phyloP scores from a whole-genome alignment of 306 rosid species.

The Prunus mume region DNA sequence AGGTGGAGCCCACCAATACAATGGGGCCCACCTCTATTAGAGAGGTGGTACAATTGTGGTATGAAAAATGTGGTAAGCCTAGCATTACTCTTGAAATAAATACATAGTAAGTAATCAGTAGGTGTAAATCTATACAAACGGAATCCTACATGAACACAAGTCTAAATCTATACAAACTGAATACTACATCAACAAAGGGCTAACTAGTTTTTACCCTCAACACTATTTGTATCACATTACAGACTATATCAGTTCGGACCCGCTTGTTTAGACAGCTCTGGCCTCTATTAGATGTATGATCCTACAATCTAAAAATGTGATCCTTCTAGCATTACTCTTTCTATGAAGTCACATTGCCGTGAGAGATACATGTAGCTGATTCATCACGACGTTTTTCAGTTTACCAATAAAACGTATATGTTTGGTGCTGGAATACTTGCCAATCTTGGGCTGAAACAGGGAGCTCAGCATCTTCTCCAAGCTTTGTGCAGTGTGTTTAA shows the following conservation, averaged over 20 bases:
- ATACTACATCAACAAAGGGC: no score
- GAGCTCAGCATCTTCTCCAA: slow-evolving; percentile 61
- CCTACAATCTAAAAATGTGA: background rate
- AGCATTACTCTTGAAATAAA: background rate
- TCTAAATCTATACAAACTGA: no score
- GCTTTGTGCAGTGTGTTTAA: slow-evolving; percentile 45
- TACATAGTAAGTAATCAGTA: background rate
- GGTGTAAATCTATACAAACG: background rate
- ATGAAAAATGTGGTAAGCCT: no score
- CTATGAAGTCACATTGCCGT: slow-evolving; percentile 27
- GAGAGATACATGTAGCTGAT: slow-evolving; percentile 46
- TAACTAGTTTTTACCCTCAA: no score
- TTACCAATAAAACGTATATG: slow-evolving; percentile 39
- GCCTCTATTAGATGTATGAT: no score
- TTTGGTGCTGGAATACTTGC: slow-evolving; percentile 32
- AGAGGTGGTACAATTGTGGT: no score
- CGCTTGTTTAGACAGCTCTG: no score
- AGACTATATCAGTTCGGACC: no score
- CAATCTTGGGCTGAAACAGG: slow-evolving; percentile 49
- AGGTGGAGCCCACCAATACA: no score
- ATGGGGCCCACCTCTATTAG: no score
- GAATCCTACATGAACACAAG: no score
- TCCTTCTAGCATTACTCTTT: background rate
- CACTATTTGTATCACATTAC: no score
- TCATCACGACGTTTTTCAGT: slow-evolving; percentile 38